A percentile compares a stretch with the other conserved stretches of the same genome.
Conservation (phyloP, 257 asterid species). For the Echites panduratus region DNA sequence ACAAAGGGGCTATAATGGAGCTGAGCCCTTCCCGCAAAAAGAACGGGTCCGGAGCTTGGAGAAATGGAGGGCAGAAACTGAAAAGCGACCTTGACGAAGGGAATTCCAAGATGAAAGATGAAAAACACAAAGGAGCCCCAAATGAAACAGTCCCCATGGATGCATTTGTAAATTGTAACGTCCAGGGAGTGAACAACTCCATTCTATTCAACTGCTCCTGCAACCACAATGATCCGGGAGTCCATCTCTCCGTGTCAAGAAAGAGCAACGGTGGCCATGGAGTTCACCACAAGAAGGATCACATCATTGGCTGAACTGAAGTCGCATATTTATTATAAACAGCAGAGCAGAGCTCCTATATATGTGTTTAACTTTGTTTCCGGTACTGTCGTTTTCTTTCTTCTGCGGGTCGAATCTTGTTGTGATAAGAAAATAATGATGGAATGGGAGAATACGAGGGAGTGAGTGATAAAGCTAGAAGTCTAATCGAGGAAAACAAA, state of each 20-base stretch:
- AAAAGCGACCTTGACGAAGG: constrained; percentile 27
- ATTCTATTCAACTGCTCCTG: constrained; percentile 32
- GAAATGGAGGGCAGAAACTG: constrained; percentile 20
- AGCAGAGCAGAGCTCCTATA: too few species aligned
- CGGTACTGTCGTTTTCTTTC: not conserved
- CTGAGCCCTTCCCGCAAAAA: constrained; percentile 36
- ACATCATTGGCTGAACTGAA: too few species aligned
- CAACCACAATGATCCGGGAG: constrained; percentile 62
- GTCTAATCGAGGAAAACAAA: not conserved
- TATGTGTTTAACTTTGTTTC: too few species aligned
- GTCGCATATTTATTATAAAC: too few species aligned
- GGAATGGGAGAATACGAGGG: not conserved
- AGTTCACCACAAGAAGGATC: constrained; percentile 4
- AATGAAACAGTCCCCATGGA: constrained; percentile 28
- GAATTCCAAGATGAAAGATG: constrained; percentile 20
- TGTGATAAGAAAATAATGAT: not conserved
- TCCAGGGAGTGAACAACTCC: constrained; percentile 81
- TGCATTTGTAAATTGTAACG: constrained; percentile 60
- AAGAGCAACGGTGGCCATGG: constrained; percentile 11
- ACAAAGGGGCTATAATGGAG: constrained; percentile 78
- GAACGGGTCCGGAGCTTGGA: not conserved
- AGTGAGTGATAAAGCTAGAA: not conserved
- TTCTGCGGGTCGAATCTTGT: not conserved
- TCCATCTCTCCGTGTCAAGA: constrained; percentile 44
- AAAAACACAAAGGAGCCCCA: constrained; percentile 14